These are phyloP conservation scores for Kwoniella sp. DNA, from an alignment of 768 basidiomycete genomes.

Conservation along the genomic window DNA sequence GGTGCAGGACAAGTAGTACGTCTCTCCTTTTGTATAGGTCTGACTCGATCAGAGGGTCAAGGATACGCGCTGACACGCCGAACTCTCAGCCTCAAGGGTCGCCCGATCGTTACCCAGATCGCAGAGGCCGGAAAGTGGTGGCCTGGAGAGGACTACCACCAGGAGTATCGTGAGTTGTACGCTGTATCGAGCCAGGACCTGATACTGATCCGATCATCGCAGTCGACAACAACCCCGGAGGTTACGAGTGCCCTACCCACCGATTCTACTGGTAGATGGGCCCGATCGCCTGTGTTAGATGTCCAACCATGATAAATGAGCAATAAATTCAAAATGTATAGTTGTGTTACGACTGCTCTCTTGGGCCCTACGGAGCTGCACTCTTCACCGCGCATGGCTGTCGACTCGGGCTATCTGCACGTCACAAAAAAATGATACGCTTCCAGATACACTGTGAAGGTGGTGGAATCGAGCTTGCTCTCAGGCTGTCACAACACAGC, in stretches of 20 bases:
- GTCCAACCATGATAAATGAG: no score
- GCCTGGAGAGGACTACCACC: constrained; percentile 52
- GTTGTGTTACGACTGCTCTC: no score
- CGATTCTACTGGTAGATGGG: constrained; percentile 66
- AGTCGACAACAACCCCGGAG: constrained; percentile 71
- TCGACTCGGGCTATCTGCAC: no score
- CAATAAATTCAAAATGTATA: no score
- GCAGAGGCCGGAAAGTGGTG: constrained; percentile 69
- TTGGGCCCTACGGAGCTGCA: no score
- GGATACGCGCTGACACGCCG: background rate
- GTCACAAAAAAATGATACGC: no score
- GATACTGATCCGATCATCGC: background rate
- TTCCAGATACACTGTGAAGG: no score
- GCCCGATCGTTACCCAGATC: constrained; percentile 76
- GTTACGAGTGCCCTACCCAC: constrained; percentile 91
- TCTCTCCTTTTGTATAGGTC: background rate
- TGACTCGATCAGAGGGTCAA: background rate
- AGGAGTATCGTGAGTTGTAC: constrained; percentile 57
- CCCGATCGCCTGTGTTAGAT: no score
- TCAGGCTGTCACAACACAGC: no score
- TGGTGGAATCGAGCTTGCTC: no score
- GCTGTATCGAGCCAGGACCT: background rate
- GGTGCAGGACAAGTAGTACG: constrained; percentile 77
- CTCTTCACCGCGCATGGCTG: no score
- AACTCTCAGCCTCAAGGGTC: constrained; percentile 56